Evolutionary conservation across 768 basidiomycete genomes (phyloP).

Genomic region (Rhizopogon rudus): DNA sequence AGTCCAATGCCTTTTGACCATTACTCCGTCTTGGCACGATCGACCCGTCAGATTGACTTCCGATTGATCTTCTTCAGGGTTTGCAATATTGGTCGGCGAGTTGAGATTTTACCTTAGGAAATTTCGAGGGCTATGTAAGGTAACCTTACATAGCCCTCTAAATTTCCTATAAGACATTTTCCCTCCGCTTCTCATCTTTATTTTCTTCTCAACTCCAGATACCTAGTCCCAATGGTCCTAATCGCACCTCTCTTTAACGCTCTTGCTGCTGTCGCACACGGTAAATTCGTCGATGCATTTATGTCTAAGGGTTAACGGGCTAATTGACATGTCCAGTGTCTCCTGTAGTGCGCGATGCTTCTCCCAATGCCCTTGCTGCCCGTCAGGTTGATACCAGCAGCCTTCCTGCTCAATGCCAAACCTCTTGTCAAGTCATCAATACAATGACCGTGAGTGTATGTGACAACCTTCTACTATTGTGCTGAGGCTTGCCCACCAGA

Average conservation of each 20-base stretch:
- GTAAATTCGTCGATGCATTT: slow-evolving; percentile 3
- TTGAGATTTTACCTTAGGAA: neutral
- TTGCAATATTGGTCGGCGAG: neutral
- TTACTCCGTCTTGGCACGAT: neutral
- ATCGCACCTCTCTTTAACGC: slow-evolving; percentile 12
- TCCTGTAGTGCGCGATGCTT: neutral
- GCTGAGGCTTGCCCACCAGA: neutral
- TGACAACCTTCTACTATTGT: neutral
- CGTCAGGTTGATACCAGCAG: slow-evolving; percentile 12
- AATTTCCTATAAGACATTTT: neutral
- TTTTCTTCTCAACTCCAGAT: neutral
- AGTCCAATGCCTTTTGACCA: too few species aligned
- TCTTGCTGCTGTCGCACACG: slow-evolving; percentile 6
- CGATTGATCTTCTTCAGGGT: neutral
- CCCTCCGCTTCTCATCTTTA: neutral
- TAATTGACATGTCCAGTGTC: slow-evolving; percentile 1
- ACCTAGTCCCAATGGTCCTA: slow-evolving; percentile 15
- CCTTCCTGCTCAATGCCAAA: slow-evolving; percentile 17
- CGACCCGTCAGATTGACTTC: neutral
- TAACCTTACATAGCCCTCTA: too few species aligned
- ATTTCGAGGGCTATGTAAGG: too few species aligned
- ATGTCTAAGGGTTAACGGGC: neutral
- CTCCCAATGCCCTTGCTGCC: slow-evolving; percentile 9
- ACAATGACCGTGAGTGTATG: slow-evolving; percentile 12
- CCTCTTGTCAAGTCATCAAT: slow-evolving; percentile 14